Percentiles rank a stretch among this genome's conserved stretches.
phyloP scores from a whole-genome alignment of 179 eudicot species.

The Patellifolia procumbens region DNA sequence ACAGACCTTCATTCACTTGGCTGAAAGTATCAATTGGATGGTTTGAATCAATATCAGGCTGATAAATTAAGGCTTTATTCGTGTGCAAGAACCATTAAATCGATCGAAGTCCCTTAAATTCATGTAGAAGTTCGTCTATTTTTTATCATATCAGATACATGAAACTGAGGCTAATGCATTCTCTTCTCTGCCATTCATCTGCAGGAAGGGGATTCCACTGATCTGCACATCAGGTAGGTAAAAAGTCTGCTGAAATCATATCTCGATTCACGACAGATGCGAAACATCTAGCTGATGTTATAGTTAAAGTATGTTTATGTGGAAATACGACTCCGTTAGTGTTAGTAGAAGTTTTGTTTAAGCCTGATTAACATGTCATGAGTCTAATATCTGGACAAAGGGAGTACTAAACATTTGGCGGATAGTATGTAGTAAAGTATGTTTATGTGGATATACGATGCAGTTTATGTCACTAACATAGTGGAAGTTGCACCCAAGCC shows the following conservation, averaged over 20 bases:
- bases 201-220: neutral
- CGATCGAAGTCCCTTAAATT: neutral
- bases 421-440: slow-evolving; percentile 3
- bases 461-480: neutral
- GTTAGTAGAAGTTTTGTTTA: slow-evolving; percentile 6
- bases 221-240: neutral
- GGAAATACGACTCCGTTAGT: slow-evolving; percentile 6
- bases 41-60: no score
- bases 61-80: neutral
- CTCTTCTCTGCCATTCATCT: neutral
- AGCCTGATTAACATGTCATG: neutral
- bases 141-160: neutral
- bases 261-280: neutral
- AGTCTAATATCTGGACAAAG: neutral
- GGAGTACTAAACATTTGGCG: slow-evolving; percentile 1
- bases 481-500: slow-evolving; percentile 14
- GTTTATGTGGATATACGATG: slow-evolving; percentile 15
- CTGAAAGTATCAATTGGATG: no score
- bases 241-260: neutral
- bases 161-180: neutral
- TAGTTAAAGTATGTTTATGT: slow-evolving; percentile 12
- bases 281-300: slow-evolving; percentile 6
- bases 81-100: neutral
- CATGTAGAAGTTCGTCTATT: neutral
- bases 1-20: no score